Evolutionary conservation across 371 early-diverging fungal genomes (phyloP).

Genomic region (Dinochytrium kinnereticum): DNA sequence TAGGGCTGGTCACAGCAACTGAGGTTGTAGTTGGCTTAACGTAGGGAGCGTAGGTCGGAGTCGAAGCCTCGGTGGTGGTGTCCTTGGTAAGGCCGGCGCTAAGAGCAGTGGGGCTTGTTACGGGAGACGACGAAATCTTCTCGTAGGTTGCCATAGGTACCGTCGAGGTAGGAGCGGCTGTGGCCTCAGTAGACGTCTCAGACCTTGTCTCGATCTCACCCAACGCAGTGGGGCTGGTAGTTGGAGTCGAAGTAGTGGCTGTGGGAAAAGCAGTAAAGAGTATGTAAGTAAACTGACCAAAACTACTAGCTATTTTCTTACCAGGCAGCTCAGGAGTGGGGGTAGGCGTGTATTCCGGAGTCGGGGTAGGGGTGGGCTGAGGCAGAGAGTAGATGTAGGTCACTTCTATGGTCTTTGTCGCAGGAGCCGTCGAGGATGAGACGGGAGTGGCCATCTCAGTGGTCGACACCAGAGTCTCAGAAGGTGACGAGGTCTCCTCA

Average conservation of each 20-base stretch:
- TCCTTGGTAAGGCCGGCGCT: background rate
- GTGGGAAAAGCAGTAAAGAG: background rate
- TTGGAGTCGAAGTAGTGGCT: background rate
- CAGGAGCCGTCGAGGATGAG: background rate
- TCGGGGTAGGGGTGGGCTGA: background rate
- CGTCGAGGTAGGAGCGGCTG: no score
- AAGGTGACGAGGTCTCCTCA: slow-evolving; percentile 1
- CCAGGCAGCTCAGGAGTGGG: background rate
- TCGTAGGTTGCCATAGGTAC: no score
- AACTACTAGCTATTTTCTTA: no score
- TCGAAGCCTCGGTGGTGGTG: background rate
- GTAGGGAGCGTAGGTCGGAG: background rate
- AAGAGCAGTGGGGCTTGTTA: slow-evolving; percentile 5
- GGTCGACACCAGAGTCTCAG: background rate
- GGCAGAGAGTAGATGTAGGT: background rate
- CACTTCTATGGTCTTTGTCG: background rate
- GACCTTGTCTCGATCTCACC: slow-evolving; percentile 3
- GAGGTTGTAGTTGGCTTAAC: background rate
- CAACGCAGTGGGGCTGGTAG: background rate
- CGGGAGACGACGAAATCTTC: background rate
- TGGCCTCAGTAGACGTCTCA: background rate
- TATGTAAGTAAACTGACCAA: background rate
- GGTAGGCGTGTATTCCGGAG: background rate
- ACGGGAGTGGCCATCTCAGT: background rate
- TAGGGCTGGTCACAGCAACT: background rate